Evolutionary conservation across 768 basidiomycete genomes (phyloP).

Genomic region (Phylloporus rhodoxanthus): DNA sequence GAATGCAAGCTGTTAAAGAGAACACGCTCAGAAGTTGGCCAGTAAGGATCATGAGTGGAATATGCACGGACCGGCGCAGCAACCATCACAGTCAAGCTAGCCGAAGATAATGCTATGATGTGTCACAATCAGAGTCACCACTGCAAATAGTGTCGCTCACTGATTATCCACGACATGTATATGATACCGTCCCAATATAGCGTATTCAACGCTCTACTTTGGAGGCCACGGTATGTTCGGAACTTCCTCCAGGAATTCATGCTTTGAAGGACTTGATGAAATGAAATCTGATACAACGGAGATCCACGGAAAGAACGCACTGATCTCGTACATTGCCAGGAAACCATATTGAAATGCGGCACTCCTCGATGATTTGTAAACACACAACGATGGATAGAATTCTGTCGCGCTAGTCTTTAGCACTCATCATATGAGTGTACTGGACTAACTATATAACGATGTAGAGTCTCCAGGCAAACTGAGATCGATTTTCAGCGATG

Average conservation of each 20-base stretch:
- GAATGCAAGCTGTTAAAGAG: slow-evolving; percentile 9
- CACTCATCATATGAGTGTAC: neutral
- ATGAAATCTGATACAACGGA: neutral
- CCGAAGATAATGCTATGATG: slow-evolving; percentile 9
- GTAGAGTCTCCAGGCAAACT: slow-evolving; percentile 13
- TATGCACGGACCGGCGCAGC: slow-evolving; percentile 17
- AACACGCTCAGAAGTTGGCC: neutral
- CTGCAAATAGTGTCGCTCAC: slow-evolving; percentile 2
- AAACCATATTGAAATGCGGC: slow-evolving; percentile 11
- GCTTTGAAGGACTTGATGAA: slow-evolving; percentile 19
- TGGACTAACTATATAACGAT: slow-evolving; percentile 18
- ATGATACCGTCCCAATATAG: slow-evolving; percentile 25
- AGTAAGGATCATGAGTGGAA: neutral
- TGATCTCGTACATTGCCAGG: slow-evolving; percentile 18
- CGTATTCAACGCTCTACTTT: slow-evolving; percentile 16
- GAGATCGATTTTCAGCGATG: slow-evolving; percentile 2
- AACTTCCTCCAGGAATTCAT: slow-evolving; percentile 24
- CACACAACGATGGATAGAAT: slow-evolving; percentile 16
- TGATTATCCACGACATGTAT: slow-evolving; percentile 22
- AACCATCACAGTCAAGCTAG: slow-evolving; percentile 12
- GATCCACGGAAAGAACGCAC: slow-evolving; percentile 4
- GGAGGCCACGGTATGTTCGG: slow-evolving; percentile 15
- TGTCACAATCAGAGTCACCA: neutral
- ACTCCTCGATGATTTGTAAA: slow-evolving; percentile 13
- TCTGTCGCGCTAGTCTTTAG: slow-evolving; percentile 5